Base-by-base conservation (phyloP, 2,329 filamentous ascomycete genomes). In the Nannizziopsis arthrosporioides region DNA sequence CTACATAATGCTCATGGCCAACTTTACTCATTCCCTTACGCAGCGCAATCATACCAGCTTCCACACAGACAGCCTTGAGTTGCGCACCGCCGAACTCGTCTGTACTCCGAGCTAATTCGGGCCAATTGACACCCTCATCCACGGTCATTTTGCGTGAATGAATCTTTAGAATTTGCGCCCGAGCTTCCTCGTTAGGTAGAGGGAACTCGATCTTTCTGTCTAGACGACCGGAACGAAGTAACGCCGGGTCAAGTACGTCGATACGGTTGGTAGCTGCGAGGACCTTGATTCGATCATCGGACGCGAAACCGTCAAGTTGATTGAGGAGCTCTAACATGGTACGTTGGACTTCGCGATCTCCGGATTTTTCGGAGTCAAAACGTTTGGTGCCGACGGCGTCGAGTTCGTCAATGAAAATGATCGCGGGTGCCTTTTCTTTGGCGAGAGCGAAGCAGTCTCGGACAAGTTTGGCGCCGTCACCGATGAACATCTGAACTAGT, bases 261-360 rank as follows among this genome's bases (percentile, higher is more conserved):
- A 95, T 83, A 65, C 89, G 82, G 73, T 96, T 95, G 18, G 89
- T 95, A 39, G 89, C 89, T 2, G 89, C 89, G 44, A 96, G 76
- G 4, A 96, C 90, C 73, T 95, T 96, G 75, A 95, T 93, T 44
- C 89, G 82, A 64, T 95, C 90, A 63, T 95, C 89, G 5, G 88
- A 94, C 0, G 92, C 93, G 63, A 98, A 98, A 47, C 92, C 92
- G 63, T 98, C 92, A 1, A 98, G 81, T 73, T 98, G 92, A 72
- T 98, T 98, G 55, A 98, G 83, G 48, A 98, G 78, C 68, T 98
- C 92, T 72, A 98, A 74, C 93, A 98, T 98, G 50, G 92, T 98
- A 66, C 92, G 81, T 72, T 98, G 92, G 38, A 98, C 92, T 72
- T 98, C 92, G 67, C 92, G 80, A 67, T 98, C 92, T 70, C 92